phyloP scores from a whole-genome alignment of 805 yeast species.

The Metschnikowia kofuensis region DNA sequence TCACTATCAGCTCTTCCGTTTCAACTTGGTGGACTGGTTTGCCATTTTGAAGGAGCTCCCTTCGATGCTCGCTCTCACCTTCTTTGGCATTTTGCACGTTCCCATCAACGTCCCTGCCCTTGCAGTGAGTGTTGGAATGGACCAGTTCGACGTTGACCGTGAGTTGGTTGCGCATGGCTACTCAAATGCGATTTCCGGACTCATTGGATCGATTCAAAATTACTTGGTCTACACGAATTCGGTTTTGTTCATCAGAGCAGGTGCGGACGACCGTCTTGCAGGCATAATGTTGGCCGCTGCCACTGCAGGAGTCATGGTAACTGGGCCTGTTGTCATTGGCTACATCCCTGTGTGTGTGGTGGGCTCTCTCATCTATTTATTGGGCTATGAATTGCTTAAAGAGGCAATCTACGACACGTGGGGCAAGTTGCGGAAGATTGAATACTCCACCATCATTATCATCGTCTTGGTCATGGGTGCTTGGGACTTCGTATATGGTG shows the following conservation, averaged over 20 bases:
- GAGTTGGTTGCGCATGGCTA: conserved; percentile 95
- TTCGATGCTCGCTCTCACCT: conserved; percentile 92
- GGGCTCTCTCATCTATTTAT: conserved; percentile 82
- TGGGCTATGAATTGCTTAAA: conserved; percentile 85
- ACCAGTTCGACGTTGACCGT: conserved; percentile 83
- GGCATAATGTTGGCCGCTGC: conserved; percentile 87
- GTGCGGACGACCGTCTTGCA: conserved; percentile 85
- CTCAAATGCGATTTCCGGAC: conserved; percentile 82
- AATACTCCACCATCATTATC: conserved; percentile 76
- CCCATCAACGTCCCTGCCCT: conserved; percentile 98
- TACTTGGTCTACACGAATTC: conserved; percentile 94
- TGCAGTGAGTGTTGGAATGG: conserved; percentile 86
- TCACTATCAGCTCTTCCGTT: conserved; percentile 72
- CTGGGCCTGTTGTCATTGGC: conserved; percentile 92
- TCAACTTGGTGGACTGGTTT: conserved; percentile 71
- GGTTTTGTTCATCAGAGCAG: conserved; percentile 86
- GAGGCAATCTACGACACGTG: conserved; percentile 86
- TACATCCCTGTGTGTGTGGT: conserved; percentile 95
- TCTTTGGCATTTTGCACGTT: conserved; percentile 93
- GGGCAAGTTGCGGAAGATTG: conserved; percentile 71
- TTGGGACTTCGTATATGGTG: conserved; percentile 92
- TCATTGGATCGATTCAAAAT: conserved; percentile 86
- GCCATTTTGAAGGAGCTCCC: conserved; percentile 71
- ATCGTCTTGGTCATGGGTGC: conserved; percentile 95
- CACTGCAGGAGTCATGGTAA: conserved; percentile 75